Conservation (phyloP, 2,329 filamentous ascomycete genomes). For the Epichloe coenophiala region DNA sequence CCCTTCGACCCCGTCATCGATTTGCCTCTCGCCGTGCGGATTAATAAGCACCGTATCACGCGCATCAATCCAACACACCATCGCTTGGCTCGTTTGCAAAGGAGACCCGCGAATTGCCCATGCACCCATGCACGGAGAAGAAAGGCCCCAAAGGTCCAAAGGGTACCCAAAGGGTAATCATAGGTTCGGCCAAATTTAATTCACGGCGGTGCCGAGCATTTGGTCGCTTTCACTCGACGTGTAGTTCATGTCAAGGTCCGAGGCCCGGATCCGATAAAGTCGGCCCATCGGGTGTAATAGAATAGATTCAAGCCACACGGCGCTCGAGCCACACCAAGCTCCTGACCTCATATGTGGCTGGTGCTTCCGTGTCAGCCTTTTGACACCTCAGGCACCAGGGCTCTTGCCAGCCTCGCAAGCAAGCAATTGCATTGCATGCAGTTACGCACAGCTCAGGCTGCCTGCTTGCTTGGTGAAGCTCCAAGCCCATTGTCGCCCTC, state of each 20-base stretch:
- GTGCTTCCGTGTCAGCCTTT: not conserved
- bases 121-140: too few species aligned
- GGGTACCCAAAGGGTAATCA: too few species aligned
- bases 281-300: not conserved
- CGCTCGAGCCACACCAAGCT: not conserved
- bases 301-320: not conserved
- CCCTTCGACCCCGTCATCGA: too few species aligned
- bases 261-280: not conserved
- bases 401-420: not conserved
- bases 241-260: not conserved
- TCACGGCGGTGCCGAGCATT: too few species aligned
- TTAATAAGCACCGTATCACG: too few species aligned
- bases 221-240: too few species aligned
- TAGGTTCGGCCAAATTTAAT: too few species aligned
- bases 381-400: slow-evolving; percentile 2
- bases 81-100: too few species aligned
- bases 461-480: slow-evolving; percentile 14
- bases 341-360: not conserved
- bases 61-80: too few species aligned
- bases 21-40: too few species aligned
- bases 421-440: not conserved
- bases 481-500: slow-evolving; percentile 10
- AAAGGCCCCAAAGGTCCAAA: too few species aligned
- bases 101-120: too few species aligned
- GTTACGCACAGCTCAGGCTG: slow-evolving; percentile 4